Percentiles rank a stretch among this genome's conserved stretches.
Conservation (phyloP, 2,329 filamentous ascomycete species). For the Aspergillus fumigatus region DNA sequence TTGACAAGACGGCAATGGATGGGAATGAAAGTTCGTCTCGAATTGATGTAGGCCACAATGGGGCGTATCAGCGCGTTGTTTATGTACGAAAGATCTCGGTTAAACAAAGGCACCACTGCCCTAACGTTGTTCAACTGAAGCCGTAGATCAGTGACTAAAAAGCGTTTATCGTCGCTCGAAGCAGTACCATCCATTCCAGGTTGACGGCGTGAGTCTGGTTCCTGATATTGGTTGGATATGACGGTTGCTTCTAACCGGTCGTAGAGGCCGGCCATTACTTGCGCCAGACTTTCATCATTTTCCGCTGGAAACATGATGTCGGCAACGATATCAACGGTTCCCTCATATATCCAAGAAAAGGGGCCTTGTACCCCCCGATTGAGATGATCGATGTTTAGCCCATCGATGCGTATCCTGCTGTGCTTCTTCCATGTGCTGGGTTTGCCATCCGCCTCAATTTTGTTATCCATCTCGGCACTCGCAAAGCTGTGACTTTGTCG, state of each 20-base stretch:
- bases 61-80: conserved; percentile 93
- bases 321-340: conserved; percentile 92
- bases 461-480: conserved; percentile 56
- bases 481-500: conserved; percentile 80
- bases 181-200: conserved; percentile 23
- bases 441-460: conserved; percentile 58
- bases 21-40: conserved; percentile 89
- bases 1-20: conserved; percentile 95
- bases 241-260: conserved; percentile 93
- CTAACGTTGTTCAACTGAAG: conserved; percentile 93
- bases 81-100: conserved; percentile 84
- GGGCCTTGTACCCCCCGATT: conserved; percentile 90
- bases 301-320: conserved; percentile 94
- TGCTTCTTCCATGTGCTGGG: conserved; percentile 89
- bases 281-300: conserved; percentile 79
- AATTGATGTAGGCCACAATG: conserved; percentile 98
- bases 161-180: conserved; percentile 57
- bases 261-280: conserved; percentile 96
- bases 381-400: conserved; percentile 88
- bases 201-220: conserved; percentile 13
- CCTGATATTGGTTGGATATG: conserved; percentile 63
- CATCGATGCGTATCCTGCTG: conserved; percentile 85
- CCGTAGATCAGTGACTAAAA: conserved; percentile 89
- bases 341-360: conserved; percentile 97
- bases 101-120: conserved; percentile 89